phyloP scores from a whole-genome alignment of 345 rosid species.

The Lumnitzera racemosa region DNA sequence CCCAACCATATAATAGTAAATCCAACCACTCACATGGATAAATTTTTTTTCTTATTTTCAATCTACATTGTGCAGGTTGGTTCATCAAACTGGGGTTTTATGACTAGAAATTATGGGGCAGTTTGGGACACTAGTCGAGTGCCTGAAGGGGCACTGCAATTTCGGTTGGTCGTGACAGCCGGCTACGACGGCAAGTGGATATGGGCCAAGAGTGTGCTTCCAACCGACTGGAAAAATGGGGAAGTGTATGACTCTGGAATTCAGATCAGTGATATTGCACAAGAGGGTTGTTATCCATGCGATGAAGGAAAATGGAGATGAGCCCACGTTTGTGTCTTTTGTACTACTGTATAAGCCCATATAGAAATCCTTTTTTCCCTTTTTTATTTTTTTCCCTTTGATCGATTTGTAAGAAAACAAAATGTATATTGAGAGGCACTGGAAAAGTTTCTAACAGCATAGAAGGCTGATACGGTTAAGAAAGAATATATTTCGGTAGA shows the following conservation, averaged over 20 bases:
- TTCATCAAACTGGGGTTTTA: slow-evolving; percentile 58
- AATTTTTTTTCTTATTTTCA: background rate
- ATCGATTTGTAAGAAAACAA: too few relatives aligned
- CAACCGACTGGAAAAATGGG: slow-evolving; percentile 62
- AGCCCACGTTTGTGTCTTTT: too few relatives aligned
- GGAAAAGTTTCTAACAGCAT: too few relatives aligned
- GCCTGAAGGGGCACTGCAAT: slow-evolving; percentile 68
- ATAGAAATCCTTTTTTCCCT: too few relatives aligned
- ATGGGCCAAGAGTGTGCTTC: slow-evolving; percentile 69
- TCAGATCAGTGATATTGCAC: slow-evolving; percentile 73
- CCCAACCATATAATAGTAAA: too few relatives aligned
- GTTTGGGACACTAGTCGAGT: slow-evolving; percentile 68
- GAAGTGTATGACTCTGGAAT: slow-evolving; percentile 57
- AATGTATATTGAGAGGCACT: too few relatives aligned
- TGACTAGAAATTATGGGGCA: slow-evolving; percentile 70
- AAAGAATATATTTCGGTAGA: too few relatives aligned
- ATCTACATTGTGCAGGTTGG: slow-evolving; percentile 31
- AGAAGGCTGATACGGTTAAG: too few relatives aligned
- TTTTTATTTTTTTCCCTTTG: too few relatives aligned
- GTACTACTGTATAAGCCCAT: too few relatives aligned
- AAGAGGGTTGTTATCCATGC: slow-evolving; percentile 76
- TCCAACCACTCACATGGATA: background rate
- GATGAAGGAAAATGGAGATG: slow-evolving; percentile 47
- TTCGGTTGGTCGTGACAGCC: slow-evolving; percentile 61
- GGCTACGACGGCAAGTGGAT: slow-evolving; percentile 86